A percentile compares a stretch with the other conserved stretches of the same genome.
phyloP scores from a whole-genome alignment of 306 rosid genomes.

The Rosa lucieae region DNA sequence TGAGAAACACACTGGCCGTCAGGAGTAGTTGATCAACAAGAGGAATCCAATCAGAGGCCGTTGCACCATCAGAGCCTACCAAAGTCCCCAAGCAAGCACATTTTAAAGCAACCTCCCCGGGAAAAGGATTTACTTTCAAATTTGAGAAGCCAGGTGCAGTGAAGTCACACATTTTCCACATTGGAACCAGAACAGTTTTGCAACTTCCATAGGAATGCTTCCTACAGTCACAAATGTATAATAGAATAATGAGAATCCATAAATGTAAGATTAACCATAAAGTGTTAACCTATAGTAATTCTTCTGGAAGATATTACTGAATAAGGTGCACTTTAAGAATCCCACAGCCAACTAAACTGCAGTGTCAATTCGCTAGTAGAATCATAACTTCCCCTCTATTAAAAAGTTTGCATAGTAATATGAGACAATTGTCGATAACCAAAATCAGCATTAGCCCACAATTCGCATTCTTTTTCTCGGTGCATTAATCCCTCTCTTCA shows the following conservation, averaged over 20 bases:
- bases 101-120: conserved; percentile 33
- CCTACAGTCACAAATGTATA: conserved; percentile 34
- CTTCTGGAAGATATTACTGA: neutral
- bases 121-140: conserved; percentile 37
- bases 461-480: neutral
- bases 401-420: too few species aligned
- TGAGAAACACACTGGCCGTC: conserved; percentile 80
- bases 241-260: neutral
- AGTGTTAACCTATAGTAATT: neutral
- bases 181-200: conserved; percentile 32
- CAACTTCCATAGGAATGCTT: conserved; percentile 42
- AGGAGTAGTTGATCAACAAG: conserved; percentile 78
- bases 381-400: neutral
- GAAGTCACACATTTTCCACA: conserved; percentile 35
- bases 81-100: conserved; percentile 61
- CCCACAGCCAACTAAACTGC: neutral
- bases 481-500: neutral
- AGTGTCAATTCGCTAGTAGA: neutral
- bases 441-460: neutral
- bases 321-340: neutral
- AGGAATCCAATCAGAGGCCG: conserved; percentile 57
- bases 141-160: conserved; percentile 33
- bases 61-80: conserved; percentile 55
- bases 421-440: neutral
- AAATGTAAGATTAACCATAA: neutral